Evolutionary conservation across 257 asterid species (phyloP).

Genomic region (Anisodus tanguticus): DNA sequence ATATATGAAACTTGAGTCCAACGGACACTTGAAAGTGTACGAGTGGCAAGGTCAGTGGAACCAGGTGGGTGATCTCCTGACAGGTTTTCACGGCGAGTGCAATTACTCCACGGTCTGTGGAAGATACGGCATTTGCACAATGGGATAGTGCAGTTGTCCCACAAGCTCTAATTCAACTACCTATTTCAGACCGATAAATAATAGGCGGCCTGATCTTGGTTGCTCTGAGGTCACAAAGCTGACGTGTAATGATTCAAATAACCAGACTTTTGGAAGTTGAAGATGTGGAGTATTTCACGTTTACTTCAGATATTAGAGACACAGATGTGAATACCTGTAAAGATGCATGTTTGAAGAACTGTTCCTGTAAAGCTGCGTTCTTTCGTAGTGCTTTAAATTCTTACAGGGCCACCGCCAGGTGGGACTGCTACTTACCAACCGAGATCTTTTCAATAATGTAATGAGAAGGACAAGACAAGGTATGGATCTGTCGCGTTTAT

Average conservation of each 20-base stretch:
- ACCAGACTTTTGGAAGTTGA: slow-evolving; percentile 29
- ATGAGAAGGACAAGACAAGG: background rate
- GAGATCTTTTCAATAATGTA: slow-evolving; percentile 30
- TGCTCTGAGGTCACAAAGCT: slow-evolving; percentile 19
- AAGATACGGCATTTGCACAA: slow-evolving; percentile 35
- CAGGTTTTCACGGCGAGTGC: background rate
- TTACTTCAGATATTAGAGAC: slow-evolving; percentile 22
- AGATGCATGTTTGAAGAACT: slow-evolving; percentile 23
- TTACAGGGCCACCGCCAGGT: background rate
- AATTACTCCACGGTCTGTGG: slow-evolving; percentile 33
- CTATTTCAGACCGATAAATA: slow-evolving; percentile 29
- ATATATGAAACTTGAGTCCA: slow-evolving; percentile 31
- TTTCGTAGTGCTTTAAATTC: background rate
- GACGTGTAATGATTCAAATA: slow-evolving; percentile 3
- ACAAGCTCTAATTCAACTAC: slow-evolving; percentile 5
- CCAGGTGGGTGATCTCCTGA: slow-evolving; percentile 20
- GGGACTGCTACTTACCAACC: slow-evolving; percentile 25
- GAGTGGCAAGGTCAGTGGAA: slow-evolving; percentile 27
- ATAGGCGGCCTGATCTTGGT: slow-evolving; percentile 22
- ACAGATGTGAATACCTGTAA: slow-evolving; percentile 31
- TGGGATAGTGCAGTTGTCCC: slow-evolving; percentile 32
- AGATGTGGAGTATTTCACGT: slow-evolving; percentile 29
- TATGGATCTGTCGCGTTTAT: slow-evolving; percentile 33
- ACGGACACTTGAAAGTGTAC: slow-evolving; percentile 40
- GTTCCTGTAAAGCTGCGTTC: slow-evolving; percentile 38